A percentile compares a stretch with the other conserved stretches of the same genome.
Conservation (phyloP, 768 basidiomycete genomes). For the Mycena rosella region DNA sequence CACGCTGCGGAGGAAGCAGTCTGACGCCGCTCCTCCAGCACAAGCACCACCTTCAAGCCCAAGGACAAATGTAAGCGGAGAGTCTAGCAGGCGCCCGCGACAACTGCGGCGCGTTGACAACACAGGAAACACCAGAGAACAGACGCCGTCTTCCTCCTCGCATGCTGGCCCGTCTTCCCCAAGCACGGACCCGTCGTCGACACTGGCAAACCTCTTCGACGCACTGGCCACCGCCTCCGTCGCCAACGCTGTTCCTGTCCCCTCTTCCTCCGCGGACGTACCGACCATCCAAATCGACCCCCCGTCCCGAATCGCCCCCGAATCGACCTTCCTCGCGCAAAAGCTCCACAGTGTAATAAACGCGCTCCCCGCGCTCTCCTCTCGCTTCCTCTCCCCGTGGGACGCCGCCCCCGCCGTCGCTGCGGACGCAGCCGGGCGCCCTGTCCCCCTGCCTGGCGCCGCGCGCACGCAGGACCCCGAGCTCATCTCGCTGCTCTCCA, state of each 20-base stretch:
- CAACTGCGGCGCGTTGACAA: too few species aligned
- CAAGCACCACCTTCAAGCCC: too few species aligned
- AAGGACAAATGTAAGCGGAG: too few species aligned
- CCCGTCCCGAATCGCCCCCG: background rate
- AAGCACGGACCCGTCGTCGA: too few species aligned
- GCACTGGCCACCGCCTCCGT: background rate
- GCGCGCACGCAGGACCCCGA: conserved; percentile 34
- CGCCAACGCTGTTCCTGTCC: background rate
- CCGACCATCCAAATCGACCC: background rate
- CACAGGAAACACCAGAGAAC: too few species aligned
- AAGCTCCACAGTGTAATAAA: conserved; percentile 29
- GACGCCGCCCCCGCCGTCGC: background rate
- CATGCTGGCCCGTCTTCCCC: too few species aligned
- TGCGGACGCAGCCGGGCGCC: conserved; percentile 30
- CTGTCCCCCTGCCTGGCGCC: conserved; percentile 33
- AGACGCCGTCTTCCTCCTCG: too few species aligned
- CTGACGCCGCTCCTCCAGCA: too few species aligned
- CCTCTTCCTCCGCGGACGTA: too few species aligned
- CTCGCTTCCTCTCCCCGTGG: conserved; percentile 25
- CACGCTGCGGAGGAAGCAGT: too few species aligned
- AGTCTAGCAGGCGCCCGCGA: too few species aligned
- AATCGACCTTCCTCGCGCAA: conserved; percentile 25
- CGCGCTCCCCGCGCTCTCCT: conserved; percentile 27
- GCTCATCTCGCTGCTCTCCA: conserved; percentile 35
- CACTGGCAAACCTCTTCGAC: background rate